Evolutionary conservation across 2,329 filamentous ascomycete genomes (phyloP).

Genomic region (Pseudogymnoascus sp.): DNA sequence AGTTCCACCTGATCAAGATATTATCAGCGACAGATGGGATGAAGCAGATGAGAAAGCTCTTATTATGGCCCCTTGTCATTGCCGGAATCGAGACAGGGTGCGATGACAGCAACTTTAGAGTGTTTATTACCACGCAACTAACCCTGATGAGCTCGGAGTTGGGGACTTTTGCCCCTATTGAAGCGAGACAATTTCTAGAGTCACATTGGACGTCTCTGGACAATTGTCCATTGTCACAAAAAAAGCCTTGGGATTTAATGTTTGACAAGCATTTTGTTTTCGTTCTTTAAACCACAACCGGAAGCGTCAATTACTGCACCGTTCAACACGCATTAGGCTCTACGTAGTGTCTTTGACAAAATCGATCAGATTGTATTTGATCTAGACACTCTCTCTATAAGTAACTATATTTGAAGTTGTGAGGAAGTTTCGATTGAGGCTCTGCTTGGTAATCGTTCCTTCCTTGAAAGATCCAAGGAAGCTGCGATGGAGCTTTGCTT

Average conservation of each 20-base stretch:
- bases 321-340: not conserved
- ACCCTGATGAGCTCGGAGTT: not conserved
- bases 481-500: too few relatives aligned
- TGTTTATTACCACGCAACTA: not conserved
- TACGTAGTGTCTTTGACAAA: not conserved
- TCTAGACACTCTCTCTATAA: not conserved
- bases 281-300: not conserved
- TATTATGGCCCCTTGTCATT: not conserved
- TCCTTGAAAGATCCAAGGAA: too few relatives aligned
- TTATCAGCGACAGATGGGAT: not conserved
- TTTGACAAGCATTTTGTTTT: slow-evolving; percentile 1
- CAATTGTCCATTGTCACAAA: not conserved
- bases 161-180: not conserved
- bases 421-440: too few relatives aligned
- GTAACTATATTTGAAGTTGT: not conserved
- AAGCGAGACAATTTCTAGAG: not conserved
- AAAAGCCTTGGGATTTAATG: not conserved
- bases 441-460: too few relatives aligned
- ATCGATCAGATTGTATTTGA: not conserved
- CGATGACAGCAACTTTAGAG: not conserved
- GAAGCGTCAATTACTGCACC: not conserved
- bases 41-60: not conserved
- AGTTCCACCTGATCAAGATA: not conserved
- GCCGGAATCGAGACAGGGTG: not conserved
- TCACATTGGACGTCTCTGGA: not conserved